Evolutionary conservation across 1,139 yeast species (phyloP), one percentile per base, ranked within the genome.

Genomic region (Sugiyamaella paludigena): DNA sequence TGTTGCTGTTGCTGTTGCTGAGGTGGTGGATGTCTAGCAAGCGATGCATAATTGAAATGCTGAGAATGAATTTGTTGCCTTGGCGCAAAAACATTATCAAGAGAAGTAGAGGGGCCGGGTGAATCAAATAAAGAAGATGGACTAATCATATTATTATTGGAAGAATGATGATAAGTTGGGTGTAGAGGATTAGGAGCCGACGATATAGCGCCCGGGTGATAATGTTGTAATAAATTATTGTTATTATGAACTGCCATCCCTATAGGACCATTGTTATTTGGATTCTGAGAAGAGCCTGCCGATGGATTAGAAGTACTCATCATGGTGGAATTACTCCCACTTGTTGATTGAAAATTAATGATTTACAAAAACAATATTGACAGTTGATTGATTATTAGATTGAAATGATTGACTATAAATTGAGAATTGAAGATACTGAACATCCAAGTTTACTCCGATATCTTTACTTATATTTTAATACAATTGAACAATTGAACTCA

Each of bases 51-150:
- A 35, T 26, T 36, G 32, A 29, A 38, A 15, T 43, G 28, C 30
- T 47, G 45, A 26, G 36, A 42, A 4, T 24, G 30, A 12, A 26
- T 31, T 11, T 40, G 45, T 16, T 44, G 41, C 31, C 51, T 33
- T 12, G 49, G 49, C 24, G 49, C 40, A 40, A 31, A 29, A 27
- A 32, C 33, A 11, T 24, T 46, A 29, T 46, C 49, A n/a, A 29
- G 36, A n/a, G 37, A 29, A 30, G 41, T 26, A 37, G 41, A 27
- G 4, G 30, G 7, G 12, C 36, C 35, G 27, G 40, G 6, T 15
- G 40, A 26, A 29, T 46, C 49, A 32, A 40, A 40, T 42, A 46
- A 9, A n/a, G 43, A 11, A 7, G 36, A n/a, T 19, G 43, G 43
- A 19, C 19, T 32, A 16, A 27, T 27, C 37, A 40, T 32, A n/a